Base-by-base conservation (phyloP, 2,329 filamentous ascomycete genomes). In the Sporothrix phasma region DNA sequence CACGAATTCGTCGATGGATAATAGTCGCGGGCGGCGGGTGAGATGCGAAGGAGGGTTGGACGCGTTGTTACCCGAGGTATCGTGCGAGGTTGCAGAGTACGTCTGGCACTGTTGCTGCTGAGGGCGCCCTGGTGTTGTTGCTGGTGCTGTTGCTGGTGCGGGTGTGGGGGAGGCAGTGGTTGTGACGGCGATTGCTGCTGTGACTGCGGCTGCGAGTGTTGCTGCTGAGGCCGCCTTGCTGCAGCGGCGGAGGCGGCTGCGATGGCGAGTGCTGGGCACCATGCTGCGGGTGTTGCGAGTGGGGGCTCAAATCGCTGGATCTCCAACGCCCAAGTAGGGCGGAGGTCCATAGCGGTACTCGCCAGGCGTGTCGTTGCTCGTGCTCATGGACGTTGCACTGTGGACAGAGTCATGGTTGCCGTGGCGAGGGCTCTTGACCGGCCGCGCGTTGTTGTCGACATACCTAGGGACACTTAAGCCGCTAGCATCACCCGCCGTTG, bases 321-420 rank as follows among this genome's bases (percentile, higher is more conserved):
- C 68, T 72, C 66, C 72, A 3, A 76, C 73, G 22, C 73, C 69
- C 43, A 72, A 71, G 65, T 78, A 78, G 1, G 75, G 75, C 1
- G 74, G 77, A 2, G 81, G 77, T 2, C 80, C 79, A 67, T 85
- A 85, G 61, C 83, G 79, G 70, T 85, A 85, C 69, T 85, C 83
- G 24, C 78, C 76, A 0, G 81, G 74, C 3, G 77, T 71, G 46
- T 83, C 81, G 59, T 78, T 78, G 70, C 77, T 78, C 41, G 76
- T 74, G 37, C 82, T 74, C 24, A 69, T 54, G 24, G 82, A 81
- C 45, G 77, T 75, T 13, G 74, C 73, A 69, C 79, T 80, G 65
- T 82, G 80, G 39, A 84, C 75, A 1, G 82, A 83, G 60, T 80
- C 80, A 67, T 84, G 80, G 70, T 76, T 79, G 11, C 74, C 76